Percentiles rank a stretch among this genome's conserved stretches.
Evolutionary conservation across 2,329 filamentous ascomycete genomes (phyloP).

Genomic region (Pseudocercospora pini-densiflorae): DNA sequence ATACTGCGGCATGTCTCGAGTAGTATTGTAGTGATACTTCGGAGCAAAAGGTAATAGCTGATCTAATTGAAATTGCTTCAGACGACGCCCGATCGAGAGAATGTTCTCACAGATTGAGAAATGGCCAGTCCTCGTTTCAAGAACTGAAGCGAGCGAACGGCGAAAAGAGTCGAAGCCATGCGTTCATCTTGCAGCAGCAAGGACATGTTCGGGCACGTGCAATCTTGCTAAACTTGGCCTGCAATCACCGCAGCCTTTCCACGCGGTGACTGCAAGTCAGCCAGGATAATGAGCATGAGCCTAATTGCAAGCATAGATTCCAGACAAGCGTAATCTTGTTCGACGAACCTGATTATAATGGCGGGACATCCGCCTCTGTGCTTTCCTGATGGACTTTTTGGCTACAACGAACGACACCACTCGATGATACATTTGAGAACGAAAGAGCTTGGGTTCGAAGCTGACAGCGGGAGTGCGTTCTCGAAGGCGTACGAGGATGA

Average conservation of each 20-base stretch:
- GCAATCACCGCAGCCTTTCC: constrained; percentile 1
- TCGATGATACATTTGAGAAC: not conserved
- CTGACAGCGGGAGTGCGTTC: not conserved
- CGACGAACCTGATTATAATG: constrained; percentile 5
- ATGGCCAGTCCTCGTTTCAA: not conserved
- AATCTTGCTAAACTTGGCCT: not conserved
- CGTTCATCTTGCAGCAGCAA: constrained; percentile 2
- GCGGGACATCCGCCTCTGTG: not conserved
- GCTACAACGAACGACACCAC: not conserved
- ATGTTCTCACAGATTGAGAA: not conserved
- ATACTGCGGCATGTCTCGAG: not conserved
- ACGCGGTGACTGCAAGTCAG: not conserved
- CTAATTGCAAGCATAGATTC: not conserved
- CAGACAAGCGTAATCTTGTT: not conserved
- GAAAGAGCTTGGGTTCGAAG: not conserved
- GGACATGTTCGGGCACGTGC: constrained; percentile 9
- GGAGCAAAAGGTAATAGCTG: not conserved
- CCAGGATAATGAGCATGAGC: not conserved
- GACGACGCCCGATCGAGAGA: not conserved
- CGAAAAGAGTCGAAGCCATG: not conserved
- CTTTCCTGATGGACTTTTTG: not conserved
- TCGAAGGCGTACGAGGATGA: not conserved
- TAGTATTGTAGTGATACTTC: not conserved
- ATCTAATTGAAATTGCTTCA: not conserved
- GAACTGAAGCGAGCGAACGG: not conserved